Evolutionary conservation across 306 rosid genomes (phyloP).

Genomic region (Boehmeria nivea): DNA sequence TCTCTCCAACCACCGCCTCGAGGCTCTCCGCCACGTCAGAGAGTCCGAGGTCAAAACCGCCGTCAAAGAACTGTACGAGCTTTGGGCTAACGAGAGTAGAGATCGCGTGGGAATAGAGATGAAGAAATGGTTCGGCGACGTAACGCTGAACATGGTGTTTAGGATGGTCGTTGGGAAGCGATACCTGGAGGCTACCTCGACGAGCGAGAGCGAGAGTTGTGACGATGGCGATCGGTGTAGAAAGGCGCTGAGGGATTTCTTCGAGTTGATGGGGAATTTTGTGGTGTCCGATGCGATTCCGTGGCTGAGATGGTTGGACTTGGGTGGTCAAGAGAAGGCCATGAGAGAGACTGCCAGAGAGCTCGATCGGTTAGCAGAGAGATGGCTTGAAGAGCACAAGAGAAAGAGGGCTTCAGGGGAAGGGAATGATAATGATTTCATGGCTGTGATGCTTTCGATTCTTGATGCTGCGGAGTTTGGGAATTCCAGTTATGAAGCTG

Average conservation of each 20-base stretch:
- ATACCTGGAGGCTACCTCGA: neutral
- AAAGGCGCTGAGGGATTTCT: neutral
- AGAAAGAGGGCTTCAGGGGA: neutral
- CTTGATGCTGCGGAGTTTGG: neutral
- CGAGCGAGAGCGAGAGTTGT: no score
- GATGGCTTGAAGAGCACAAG: constrained; percentile 11
- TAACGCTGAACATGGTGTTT: constrained; percentile 8
- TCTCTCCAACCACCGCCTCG: constrained; percentile 19
- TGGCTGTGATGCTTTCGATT: constrained; percentile 18
- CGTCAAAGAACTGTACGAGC: neutral
- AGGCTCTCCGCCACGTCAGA: neutral
- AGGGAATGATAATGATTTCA: neutral
- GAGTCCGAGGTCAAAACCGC: constrained; percentile 16
- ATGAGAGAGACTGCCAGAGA: neutral
- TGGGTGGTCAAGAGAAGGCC: constrained; percentile 14
- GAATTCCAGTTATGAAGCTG: neutral
- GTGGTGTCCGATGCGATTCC: constrained; percentile 13
- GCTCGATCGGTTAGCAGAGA: neutral
- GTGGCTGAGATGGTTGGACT: constrained; percentile 7
- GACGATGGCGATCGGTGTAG: neutral
- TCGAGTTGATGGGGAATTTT: neutral
- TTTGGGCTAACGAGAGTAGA: neutral
- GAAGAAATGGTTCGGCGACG: constrained; percentile 4
- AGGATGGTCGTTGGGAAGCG: constrained; percentile 15
- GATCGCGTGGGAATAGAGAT: neutral